These are phyloP conservation scores for Globisporangium mamillatum DNA, from an alignment of 352 stramenopile species.

Conservation along the genomic window DNA sequence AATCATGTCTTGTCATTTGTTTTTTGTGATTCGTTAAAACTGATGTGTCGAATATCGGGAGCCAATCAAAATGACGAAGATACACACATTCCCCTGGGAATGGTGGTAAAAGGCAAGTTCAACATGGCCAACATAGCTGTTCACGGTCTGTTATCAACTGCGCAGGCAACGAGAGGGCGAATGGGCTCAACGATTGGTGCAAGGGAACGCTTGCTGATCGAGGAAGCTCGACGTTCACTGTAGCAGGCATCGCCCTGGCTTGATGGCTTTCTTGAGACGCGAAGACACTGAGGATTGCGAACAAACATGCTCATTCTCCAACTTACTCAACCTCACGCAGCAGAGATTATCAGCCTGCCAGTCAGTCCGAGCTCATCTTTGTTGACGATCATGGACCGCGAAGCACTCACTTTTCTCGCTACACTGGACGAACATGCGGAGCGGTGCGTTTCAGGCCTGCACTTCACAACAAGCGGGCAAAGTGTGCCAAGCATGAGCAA, in stretches of 20 bases:
- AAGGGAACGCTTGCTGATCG: not conserved
- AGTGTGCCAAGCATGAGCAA: not conserved
- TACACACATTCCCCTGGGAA: not conserved
- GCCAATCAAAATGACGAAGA: not conserved
- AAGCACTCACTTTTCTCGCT: constrained; percentile 79
- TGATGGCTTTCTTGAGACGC: not conserved
- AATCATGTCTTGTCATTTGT: not conserved
- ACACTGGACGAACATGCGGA: constrained; percentile 82
- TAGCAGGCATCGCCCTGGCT: not conserved
- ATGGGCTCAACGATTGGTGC: not conserved
- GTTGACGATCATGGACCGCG: constrained; percentile 58
- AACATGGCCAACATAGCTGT: not conserved
- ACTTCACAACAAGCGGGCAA: too few species aligned
- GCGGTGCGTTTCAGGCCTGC: constrained; percentile 35
- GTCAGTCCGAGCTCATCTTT: not conserved
- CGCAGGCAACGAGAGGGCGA: not conserved
- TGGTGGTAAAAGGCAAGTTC: constrained; percentile 3
- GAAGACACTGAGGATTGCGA: not conserved
- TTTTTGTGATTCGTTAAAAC: not conserved
- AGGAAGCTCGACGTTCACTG: not conserved
- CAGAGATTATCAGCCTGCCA: not conserved
- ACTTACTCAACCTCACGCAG: not conserved
- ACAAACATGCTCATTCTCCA: not conserved
- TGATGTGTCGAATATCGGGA: not conserved
- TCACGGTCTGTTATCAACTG: not conserved